Percentiles rank a stretch among this genome's conserved stretches.
These are phyloP conservation scores for Gentiana dahurica DNA, from an alignment of 257 asterid species.

Conservation along the genomic window DNA sequence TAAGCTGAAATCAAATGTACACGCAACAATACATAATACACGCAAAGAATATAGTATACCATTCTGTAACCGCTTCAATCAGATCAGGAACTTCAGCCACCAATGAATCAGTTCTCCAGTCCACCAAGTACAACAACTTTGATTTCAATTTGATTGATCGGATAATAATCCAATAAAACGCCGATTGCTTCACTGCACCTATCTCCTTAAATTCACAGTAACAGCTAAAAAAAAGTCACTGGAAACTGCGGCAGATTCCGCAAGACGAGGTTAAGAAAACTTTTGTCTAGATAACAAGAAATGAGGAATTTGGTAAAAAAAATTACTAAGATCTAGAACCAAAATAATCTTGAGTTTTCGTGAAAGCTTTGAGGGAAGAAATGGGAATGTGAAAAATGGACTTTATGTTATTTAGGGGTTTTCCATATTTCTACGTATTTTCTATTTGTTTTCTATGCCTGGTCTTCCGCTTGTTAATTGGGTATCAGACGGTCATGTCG, in stretches of 20 bases:
- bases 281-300: slow-evolving; percentile 5
- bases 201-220: slow-evolving; percentile 6
- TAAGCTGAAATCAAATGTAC: background rate
- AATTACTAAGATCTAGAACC: slow-evolving; percentile 35
- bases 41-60: slow-evolving; percentile 28
- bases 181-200: slow-evolving; percentile 11
- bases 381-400: slow-evolving; percentile 13
- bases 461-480: slow-evolving; percentile 48
- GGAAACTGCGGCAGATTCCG: slow-evolving; percentile 12
- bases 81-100: slow-evolving; percentile 47
- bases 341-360: slow-evolving; percentile 19
- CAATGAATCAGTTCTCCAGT: slow-evolving; percentile 26
- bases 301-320: background rate
- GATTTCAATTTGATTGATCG: background rate
- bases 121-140: slow-evolving; percentile 10
- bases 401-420: slow-evolving; percentile 1
- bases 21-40: background rate
- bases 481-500: slow-evolving; percentile 40
- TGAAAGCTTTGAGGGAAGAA: slow-evolving; percentile 12
- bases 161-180: background rate
- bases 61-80: slow-evolving; percentile 45
- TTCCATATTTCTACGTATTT: slow-evolving; percentile 3
- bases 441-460: slow-evolving; percentile 10
- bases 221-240: background rate
- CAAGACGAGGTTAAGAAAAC: slow-evolving; percentile 1